Evolutionary conservation across 495 filamentous ascomycete genomes (phyloP).

Genomic region (Parathielavia appendiculata): DNA sequence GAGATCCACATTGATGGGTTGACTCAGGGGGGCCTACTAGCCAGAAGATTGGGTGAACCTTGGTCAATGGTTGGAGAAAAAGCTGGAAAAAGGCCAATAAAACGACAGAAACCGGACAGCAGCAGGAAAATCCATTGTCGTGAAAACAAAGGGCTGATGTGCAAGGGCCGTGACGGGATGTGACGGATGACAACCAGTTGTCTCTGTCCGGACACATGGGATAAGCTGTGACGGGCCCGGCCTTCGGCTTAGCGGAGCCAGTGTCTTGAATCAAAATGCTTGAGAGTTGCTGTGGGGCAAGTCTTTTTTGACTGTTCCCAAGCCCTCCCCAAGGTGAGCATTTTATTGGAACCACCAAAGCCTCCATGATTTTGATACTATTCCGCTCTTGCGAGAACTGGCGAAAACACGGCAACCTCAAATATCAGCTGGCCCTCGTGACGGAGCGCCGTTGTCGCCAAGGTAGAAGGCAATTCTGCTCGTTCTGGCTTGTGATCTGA

Average conservation of each 20-base stretch:
- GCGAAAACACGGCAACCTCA: too few relatives aligned
- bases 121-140: neutral
- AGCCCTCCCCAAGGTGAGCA: too few relatives aligned
- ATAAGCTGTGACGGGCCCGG: conserved; percentile 9
- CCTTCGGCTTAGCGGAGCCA: conserved; percentile 23
- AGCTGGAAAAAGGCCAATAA: conserved; percentile 5
- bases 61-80: conserved; percentile 13
- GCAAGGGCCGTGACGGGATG: conserved; percentile 22
- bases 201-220: conserved; percentile 12
- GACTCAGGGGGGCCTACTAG: neutral
- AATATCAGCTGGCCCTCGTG: neutral
- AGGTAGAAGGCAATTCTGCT: neutral
- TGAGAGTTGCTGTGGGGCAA: neutral
- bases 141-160: conserved; percentile 7
- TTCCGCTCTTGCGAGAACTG: too few relatives aligned
- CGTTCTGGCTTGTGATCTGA: conserved; percentile 30
- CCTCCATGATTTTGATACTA: too few relatives aligned
- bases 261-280: neutral
- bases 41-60: conserved; percentile 3
- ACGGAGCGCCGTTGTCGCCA: neutral
- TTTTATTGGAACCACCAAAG: too few relatives aligned
- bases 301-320: too few relatives aligned
- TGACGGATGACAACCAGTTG: conserved; percentile 16
- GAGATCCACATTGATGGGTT: conserved; percentile 17
- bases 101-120: neutral